These are phyloP conservation scores for Leccinum subrobustum DNA, from an alignment of 1,284 basidiomycete genomes.

Conservation along the genomic window DNA sequence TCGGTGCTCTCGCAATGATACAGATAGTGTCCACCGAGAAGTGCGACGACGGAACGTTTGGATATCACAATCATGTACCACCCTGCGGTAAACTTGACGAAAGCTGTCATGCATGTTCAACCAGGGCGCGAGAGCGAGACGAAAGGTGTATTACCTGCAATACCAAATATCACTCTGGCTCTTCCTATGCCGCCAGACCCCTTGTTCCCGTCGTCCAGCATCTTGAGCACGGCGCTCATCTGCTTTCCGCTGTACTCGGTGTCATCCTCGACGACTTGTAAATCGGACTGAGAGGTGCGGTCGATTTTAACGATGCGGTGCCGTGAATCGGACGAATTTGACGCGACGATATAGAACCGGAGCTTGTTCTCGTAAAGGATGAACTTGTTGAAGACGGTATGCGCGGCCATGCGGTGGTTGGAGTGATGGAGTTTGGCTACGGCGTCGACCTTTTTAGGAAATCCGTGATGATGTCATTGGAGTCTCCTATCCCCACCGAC, in stretches of 20 bases:
- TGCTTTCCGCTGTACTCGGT: constrained; percentile 86
- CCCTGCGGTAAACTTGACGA: constrained; percentile 86
- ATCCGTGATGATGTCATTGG: constrained; percentile 23
- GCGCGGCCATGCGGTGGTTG: constrained; percentile 1
- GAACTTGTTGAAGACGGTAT: constrained; percentile 77
- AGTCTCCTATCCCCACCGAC: constrained; percentile 12
- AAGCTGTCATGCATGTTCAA: constrained; percentile 47
- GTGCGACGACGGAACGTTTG: constrained; percentile 88
- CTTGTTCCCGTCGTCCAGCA: constrained; percentile 94
- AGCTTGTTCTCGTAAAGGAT: constrained; percentile 87
- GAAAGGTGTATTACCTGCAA: constrained; percentile 50
- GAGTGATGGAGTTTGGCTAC: background rate
- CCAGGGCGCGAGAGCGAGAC: background rate
- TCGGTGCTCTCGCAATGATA: constrained; percentile 96
- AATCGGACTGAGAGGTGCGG: constrained; percentile 72
- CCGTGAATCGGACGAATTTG: constrained; percentile 79
- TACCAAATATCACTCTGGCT: constrained; percentile 77
- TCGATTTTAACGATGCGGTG: constrained; percentile 93
- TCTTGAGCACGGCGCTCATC: constrained; percentile 87
- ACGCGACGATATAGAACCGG: constrained; percentile 87
- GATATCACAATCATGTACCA: constrained; percentile 93
- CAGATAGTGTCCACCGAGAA: constrained; percentile 95
- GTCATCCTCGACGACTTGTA: constrained; percentile 82
- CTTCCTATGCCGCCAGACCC: constrained; percentile 85
- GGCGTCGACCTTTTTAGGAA: constrained; percentile 6